Evolutionary conservation across 192 early-diverging fungal genomes (phyloP), one percentile per base, ranked within the genome.

Genomic region (Spizellomyces sp.): DNA sequence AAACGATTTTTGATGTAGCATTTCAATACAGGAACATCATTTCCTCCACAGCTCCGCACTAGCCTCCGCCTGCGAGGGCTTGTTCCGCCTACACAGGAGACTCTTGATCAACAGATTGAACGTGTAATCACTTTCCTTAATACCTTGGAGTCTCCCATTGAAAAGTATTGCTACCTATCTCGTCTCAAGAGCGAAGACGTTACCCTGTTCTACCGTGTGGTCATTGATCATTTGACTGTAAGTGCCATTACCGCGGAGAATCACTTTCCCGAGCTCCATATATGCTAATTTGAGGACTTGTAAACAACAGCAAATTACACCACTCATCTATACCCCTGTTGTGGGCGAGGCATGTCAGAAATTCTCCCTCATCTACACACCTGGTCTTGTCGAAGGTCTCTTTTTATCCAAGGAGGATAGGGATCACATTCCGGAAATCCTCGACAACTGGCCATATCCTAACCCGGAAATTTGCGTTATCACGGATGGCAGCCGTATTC

Each of bases 401-500:
- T 98, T 91, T 77, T 85, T 98, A 47, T 88, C 92, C 27, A 71
- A 93, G 22, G 84, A 85, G 50, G 89, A 94, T 73, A 80, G 89
- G 52, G 89, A 88, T 71, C 84, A 91, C 77, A 74, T 98, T 27
- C 86, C 81, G 64, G 79, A 92, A 70, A 84, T 95, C 64, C 89
- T 96, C 55, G 80, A 79, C 69, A 91, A 90, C 80, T 96, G 94
- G 86, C 86, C 77, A 42, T 86, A 86, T 14, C 84, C 86, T 66
- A 80, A 83, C 48, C 83, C 86, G 17, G 87, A 95, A 65, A 96
- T 94, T 63, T 86, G 90, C n/a, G 96, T 98, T 46, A 93, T 98
- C 66, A 94, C 95, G 4, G 96, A 98, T 77, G 95, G 96, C 36
- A 93, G 91, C 41, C 89, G 94, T 66, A 96, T 98, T 71, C 83